A percentile compares a stretch with the other conserved stretches of the same genome.
phyloP scores from a whole-genome alignment of 805 yeast genomes.

The Yarrowia yakushimensis region DNA sequence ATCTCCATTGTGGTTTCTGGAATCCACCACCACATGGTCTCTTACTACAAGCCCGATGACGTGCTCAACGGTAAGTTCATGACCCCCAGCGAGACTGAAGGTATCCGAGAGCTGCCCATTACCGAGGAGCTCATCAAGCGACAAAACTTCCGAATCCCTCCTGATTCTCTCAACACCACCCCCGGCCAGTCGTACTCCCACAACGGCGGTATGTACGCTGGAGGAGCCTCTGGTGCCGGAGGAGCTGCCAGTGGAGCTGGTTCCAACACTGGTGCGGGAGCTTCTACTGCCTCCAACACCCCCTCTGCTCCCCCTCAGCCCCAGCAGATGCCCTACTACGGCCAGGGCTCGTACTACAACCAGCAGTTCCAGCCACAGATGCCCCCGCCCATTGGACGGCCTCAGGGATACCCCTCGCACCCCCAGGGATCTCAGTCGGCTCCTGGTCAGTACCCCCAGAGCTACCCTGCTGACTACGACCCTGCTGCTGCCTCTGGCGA shows the following conservation, averaged over 20 bases:
- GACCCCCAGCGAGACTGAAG: slow-evolving; percentile 54
- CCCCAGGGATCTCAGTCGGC: slow-evolving; percentile 25
- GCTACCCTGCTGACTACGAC: slow-evolving; percentile 21
- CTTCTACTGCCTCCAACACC: slow-evolving; percentile 1
- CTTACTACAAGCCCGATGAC: slow-evolving; percentile 75
- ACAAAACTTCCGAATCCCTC: slow-evolving; percentile 39
- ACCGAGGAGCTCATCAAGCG: slow-evolving; percentile 38
- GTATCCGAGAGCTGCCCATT: slow-evolving; percentile 47
- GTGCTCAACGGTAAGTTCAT: slow-evolving; percentile 55
- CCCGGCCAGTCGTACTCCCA: slow-evolving; percentile 23
- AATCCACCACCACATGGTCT: slow-evolving; percentile 55
- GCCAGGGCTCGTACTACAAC: slow-evolving; percentile 25
- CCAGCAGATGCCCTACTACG: slow-evolving; percentile 27
- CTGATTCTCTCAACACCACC: slow-evolving; percentile 30
- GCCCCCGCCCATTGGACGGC: slow-evolving; percentile 26
- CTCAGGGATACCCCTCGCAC: slow-evolving; percentile 25
- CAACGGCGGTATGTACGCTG: slow-evolving; percentile 11
- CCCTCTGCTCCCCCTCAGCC: slow-evolving; percentile 26
- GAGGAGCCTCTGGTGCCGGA: neutral
- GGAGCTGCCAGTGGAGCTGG: neutral
- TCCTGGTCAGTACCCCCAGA: slow-evolving; percentile 23
- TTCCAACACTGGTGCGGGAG: neutral
- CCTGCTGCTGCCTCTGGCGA: slow-evolving; percentile 18
- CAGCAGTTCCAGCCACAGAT: slow-evolving; percentile 26
- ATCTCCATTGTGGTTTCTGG: slow-evolving; percentile 57